phyloP scores from a whole-genome alignment of 169 alveolate species.

The Cryptosporidium meleagridis region DNA sequence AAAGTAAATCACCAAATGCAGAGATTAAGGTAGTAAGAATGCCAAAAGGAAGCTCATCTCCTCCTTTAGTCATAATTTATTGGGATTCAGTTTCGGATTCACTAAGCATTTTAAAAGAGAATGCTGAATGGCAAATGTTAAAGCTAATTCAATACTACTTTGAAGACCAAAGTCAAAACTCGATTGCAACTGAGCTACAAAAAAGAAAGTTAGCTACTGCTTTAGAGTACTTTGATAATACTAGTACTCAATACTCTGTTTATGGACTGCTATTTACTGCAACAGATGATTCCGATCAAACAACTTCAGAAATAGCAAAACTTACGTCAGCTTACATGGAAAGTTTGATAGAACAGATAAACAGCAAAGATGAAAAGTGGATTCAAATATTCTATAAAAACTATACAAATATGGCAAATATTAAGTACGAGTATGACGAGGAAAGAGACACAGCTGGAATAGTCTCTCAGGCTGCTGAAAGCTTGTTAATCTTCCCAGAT shows the following conservation, averaged over 20 bases:
- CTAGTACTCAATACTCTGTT: slow-evolving; percentile 47
- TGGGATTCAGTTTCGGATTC: slow-evolving; percentile 48
- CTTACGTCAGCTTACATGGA: slow-evolving; percentile 18
- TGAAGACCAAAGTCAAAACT: slow-evolving; percentile 57
- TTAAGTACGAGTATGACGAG: slow-evolving; percentile 48
- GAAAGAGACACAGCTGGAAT: slow-evolving; percentile 49
- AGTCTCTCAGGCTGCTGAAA: slow-evolving; percentile 70
- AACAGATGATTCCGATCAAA: slow-evolving; percentile 36
- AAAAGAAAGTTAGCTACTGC: slow-evolving; percentile 18
- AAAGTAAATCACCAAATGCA: not conserved
- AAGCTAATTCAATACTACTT: slow-evolving; percentile 42
- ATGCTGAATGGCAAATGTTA: slow-evolving; percentile 74
- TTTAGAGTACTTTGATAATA: slow-evolving; percentile 57
- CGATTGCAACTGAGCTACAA: not conserved
- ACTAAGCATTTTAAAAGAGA: slow-evolving; percentile 8
- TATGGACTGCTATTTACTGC: slow-evolving; percentile 55
- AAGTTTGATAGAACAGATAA: slow-evolving; percentile 18
- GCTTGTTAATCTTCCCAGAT: slow-evolving; percentile 44
- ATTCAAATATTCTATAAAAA: slow-evolving; percentile 26
- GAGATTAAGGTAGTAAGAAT: slow-evolving; percentile 18
- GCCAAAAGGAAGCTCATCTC: slow-evolving; percentile 57
- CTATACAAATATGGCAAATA: slow-evolving; percentile 64
- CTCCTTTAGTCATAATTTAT: slow-evolving; percentile 47
- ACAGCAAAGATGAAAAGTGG: slow-evolving; percentile 34
- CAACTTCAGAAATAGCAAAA: slow-evolving; percentile 19